These are phyloP conservation scores for Metschnikowia arizonensis DNA, from an alignment of 805 yeast species.

Conservation along the genomic window DNA sequence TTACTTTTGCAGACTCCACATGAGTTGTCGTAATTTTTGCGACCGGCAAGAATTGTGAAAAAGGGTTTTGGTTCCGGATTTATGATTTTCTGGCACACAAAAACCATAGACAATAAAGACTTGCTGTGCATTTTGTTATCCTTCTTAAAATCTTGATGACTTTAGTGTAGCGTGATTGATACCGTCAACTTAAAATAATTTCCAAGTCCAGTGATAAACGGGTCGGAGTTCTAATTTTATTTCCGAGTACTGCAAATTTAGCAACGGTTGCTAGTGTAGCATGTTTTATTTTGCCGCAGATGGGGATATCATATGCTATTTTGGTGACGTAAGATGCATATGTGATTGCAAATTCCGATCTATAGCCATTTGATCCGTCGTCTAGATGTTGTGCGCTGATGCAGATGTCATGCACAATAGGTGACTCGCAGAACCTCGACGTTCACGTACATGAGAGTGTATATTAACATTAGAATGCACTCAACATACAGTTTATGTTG, in stretches of 20 bases:
- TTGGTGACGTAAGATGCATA: background rate
- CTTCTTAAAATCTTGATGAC: background rate
- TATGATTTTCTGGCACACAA: background rate
- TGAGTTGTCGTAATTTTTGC: background rate
- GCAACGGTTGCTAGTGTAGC: background rate
- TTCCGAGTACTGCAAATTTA: background rate
- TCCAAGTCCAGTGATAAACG: background rate
- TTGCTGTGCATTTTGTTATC: background rate
- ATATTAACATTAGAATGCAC: background rate
- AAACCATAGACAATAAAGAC: background rate
- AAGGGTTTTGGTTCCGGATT: background rate
- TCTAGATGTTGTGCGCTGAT: background rate
- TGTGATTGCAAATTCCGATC: background rate
- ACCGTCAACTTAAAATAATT: background rate
- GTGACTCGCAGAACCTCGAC: background rate
- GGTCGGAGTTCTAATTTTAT: background rate
- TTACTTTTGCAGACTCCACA: background rate
- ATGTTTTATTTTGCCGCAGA: background rate
- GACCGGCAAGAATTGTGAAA: too few species aligned
- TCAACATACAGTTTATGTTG: background rate
- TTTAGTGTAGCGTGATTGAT: background rate
- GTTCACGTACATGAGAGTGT: background rate
- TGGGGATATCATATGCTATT: background rate
- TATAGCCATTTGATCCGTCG: background rate
- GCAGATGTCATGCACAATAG: background rate